A percentile compares a stretch with the other conserved stretches of the same genome.
These are phyloP conservation scores for Neurospora sp. DNA, from an alignment of 495 filamentous ascomycete species.

Conservation along the genomic window DNA sequence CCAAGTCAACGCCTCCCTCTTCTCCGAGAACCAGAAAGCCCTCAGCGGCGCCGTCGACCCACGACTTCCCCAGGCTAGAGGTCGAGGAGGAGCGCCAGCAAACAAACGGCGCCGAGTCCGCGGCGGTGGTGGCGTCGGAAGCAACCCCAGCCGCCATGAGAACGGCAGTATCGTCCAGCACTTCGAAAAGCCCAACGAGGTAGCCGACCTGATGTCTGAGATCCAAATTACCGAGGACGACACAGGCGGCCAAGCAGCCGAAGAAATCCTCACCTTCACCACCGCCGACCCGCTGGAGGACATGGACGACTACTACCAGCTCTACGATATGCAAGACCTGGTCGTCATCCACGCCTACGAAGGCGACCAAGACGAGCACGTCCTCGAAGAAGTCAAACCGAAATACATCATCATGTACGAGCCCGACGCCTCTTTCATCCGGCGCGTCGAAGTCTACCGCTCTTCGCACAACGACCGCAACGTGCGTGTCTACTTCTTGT, in stretches of 20 bases:
- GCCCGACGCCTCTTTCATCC: conserved; percentile 89
- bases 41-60: conserved; percentile 51
- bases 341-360: conserved; percentile 83
- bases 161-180: conserved; percentile 41
- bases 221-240: conserved; percentile 74
- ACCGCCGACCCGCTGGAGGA: conserved; percentile 68
- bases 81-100: conserved; percentile 45
- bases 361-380: conserved; percentile 90
- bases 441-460: conserved; percentile 89
- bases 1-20: conserved; percentile 65
- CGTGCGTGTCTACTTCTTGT: conserved; percentile 90
- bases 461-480: conserved; percentile 85
- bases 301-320: conserved; percentile 85
- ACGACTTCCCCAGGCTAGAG: conserved; percentile 31
- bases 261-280: conserved; percentile 48
- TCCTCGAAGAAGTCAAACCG: conserved; percentile 86
- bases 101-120: conserved; percentile 87
- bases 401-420: conserved; percentile 98
- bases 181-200: conserved; percentile 40
- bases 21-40: conserved; percentile 70
- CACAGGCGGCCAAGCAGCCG: conserved; percentile 50
- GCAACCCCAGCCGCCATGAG: conserved; percentile 34
- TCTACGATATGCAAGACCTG: conserved; percentile 86
- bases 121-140: conserved; percentile 57
- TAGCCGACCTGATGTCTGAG: conserved; percentile 50